phyloP scores from a whole-genome alignment of 768 basidiomycete genomes.

The Kwoniella europaea region DNA sequence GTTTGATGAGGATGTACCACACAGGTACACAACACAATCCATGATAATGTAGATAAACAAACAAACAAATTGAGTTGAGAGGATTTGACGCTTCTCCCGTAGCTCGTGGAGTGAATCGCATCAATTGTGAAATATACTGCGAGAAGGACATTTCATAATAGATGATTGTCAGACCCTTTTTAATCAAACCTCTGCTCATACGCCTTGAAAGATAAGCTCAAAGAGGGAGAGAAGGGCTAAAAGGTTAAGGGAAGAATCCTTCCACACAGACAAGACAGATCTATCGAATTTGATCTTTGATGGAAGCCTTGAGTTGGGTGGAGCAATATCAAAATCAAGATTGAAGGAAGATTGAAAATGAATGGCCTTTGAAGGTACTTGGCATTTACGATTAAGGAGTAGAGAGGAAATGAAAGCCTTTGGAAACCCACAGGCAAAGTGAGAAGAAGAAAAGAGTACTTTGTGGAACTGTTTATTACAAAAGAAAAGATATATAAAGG shows the following conservation, averaged over 20 bases:
- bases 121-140: no score
- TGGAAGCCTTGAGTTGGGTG: not conserved
- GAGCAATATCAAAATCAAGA: not conserved
- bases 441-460: not conserved
- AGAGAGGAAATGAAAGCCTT: not conserved
- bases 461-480: not conserved
- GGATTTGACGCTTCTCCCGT: constrained; percentile 1
- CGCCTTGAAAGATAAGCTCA: not conserved
- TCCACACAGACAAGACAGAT: not conserved
- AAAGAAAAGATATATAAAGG: not conserved
- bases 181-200: not conserved
- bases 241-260: not conserved
- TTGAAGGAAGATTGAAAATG: not conserved
- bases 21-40: not conserved
- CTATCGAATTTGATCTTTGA: not conserved
- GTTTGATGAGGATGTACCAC: not conserved
- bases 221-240: not conserved
- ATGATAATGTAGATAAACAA: not conserved
- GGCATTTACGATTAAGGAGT: not conserved
- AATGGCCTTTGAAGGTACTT: not conserved
- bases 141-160: not conserved
- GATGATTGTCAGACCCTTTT: not conserved
- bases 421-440: no score
- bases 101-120: not conserved
- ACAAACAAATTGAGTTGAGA: not conserved